Base-by-base conservation (phyloP, 1,284 basidiomycete genomes). In the Cryptococcus amylolentus region DNA sequence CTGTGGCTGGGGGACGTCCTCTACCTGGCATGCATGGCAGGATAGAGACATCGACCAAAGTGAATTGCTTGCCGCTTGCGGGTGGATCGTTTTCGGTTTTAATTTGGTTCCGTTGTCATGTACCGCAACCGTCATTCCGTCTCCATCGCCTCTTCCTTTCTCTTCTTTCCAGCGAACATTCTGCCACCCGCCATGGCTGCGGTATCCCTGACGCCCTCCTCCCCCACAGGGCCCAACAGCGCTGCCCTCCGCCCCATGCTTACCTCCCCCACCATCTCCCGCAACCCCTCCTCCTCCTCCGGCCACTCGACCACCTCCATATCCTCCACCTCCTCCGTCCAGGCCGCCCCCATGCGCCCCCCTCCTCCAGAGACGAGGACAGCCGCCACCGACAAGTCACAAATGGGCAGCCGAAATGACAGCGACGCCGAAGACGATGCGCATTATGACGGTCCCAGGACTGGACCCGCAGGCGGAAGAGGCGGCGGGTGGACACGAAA, bases 291-390 rank as follows among this genome's bases (percentile, higher is more conserved):
- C 5, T 73, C 69, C 10, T 72, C 68, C 2, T 71, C 71, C 2
- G 70, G 70, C 1, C 57, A 64, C 16, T 75, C 73, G 9, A 71
- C 66, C 10, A 65, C 70, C 26, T 71, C 71, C 5, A 61, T 66
- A 4, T 70, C 71, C 9, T 73, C 73, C 0, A 67, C 72, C 5
- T 72, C 70, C 0, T 73, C 71, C 0, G 62, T 78, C 18, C 72
- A 73, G 16, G 75, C 76, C 3, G 76, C 69, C 7, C 74, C 75
- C 7, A 78, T 78, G 45, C 60, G 72, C 1, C 75, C 75, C 0
- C 73, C 72, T 2, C 72, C 71, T 8, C 68, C 68, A 39, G 70
- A 75, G 58, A 77, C 75, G 0, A 60, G 71, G 9, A 77, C 75
- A 14, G 73, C 73, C 10, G 72, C 75, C 5, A 73, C 75, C 2